A percentile compares a stretch with the other conserved stretches of the same genome.
phyloP scores from a whole-genome alignment of 148 eudicot genomes.

The Spergularia marina region DNA sequence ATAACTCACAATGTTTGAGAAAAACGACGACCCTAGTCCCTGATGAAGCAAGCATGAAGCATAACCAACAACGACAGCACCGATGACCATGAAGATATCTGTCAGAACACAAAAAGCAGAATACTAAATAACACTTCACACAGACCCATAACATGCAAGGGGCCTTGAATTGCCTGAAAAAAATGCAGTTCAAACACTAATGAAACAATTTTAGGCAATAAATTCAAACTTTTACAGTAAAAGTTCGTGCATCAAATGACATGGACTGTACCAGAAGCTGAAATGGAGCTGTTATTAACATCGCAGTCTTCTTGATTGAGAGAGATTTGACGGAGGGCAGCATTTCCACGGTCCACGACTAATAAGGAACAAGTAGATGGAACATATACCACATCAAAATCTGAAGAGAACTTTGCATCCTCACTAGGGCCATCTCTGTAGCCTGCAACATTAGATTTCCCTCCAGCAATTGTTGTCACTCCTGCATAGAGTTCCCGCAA shows the following conservation, averaged over 20 bases:
- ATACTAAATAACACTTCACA: slow-evolving; percentile 11
- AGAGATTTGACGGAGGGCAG: slow-evolving; percentile 88
- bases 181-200: not conserved
- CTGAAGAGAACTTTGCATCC: slow-evolving; percentile 83
- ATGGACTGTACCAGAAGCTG: slow-evolving; percentile 51
- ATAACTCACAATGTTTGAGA: slow-evolving; percentile 44
- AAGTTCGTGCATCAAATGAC: slow-evolving; percentile 2
- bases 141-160: not conserved
- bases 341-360: slow-evolving; percentile 94
- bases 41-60: slow-evolving; percentile 74
- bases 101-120: slow-evolving; percentile 23
- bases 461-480: slow-evolving; percentile 99
- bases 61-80: slow-evolving; percentile 73
- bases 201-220: not conserved
- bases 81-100: slow-evolving; percentile 61
- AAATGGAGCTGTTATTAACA: slow-evolving; percentile 55
- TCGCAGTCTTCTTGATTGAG: slow-evolving; percentile 83
- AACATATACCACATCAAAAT: slow-evolving; percentile 89
- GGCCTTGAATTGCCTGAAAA: not conserved
- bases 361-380: slow-evolving; percentile 81
- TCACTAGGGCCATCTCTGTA: slow-evolving; percentile 98
- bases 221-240: not conserved
- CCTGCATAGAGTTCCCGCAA: slow-evolving; percentile 42
- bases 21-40: slow-evolving; percentile 60
- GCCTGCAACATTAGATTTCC: slow-evolving; percentile 89